Conservation (phyloP, 192 early-diverging fungal genomes). For the Ambispora gerdemannii region DNA sequence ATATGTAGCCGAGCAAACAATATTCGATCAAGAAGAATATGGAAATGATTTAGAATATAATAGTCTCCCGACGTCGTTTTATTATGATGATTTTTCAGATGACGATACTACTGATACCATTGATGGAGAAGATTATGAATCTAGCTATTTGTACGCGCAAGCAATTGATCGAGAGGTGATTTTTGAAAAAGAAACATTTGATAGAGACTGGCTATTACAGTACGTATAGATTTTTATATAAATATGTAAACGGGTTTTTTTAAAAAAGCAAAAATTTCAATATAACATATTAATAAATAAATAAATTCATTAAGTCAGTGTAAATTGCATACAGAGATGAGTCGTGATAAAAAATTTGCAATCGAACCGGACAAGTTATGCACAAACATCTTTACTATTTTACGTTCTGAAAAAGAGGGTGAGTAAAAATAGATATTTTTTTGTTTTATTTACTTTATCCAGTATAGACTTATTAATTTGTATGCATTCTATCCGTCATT, state of each 20-base stretch:
- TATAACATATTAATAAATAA: too few species aligned
- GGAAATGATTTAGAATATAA: conserved; percentile 17
- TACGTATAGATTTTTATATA: conserved; percentile 28
- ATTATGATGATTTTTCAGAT: conserved; percentile 15
- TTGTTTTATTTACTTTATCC: neutral
- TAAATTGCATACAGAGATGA: conserved; percentile 42
- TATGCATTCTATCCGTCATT: too few species aligned
- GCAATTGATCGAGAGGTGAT: neutral
- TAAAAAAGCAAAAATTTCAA: too few species aligned
- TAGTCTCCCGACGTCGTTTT: conserved; percentile 15
- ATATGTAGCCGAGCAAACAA: neutral
- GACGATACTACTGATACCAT: neutral
- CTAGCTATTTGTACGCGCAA: neutral
- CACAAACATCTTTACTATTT: conserved; percentile 66
- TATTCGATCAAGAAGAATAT: conserved; percentile 13
- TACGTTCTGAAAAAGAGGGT: conserved; percentile 57
- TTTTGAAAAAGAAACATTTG: conserved; percentile 11
- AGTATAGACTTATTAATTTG: neutral
- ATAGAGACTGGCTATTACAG: conserved; percentile 54
- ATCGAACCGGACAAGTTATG: conserved; percentile 58
- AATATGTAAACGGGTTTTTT: too few species aligned
- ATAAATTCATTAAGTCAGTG: conserved; percentile 61
- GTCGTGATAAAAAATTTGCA: conserved; percentile 37
- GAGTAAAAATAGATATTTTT: conserved; percentile 20
- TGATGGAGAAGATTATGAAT: neutral